Conservation (phyloP, 2,329 filamentous ascomycete species). For the Lasiodiplodia gonubiensis region DNA sequence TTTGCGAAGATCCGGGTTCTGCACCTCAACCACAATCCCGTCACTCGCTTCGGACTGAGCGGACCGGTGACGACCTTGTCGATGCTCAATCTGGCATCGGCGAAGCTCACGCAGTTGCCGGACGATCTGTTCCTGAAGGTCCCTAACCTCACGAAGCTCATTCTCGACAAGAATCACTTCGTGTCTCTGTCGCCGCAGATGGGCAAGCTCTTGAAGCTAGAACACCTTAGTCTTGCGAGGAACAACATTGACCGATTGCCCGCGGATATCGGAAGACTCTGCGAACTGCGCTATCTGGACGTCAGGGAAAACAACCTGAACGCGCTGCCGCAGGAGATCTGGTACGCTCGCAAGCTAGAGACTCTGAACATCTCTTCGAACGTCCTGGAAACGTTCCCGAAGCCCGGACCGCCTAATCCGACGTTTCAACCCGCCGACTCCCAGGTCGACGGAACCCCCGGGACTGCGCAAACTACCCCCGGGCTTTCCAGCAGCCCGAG, state of each 20-base stretch:
- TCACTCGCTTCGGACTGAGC: constrained; percentile 89
- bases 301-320: constrained; percentile 92
- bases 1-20: constrained; percentile 84
- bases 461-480: constrained; percentile 46
- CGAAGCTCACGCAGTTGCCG: constrained; percentile 84
- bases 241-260: constrained; percentile 87
- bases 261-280: constrained; percentile 83
- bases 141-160: constrained; percentile 82
- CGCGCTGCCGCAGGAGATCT: constrained; percentile 88
- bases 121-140: constrained; percentile 89
- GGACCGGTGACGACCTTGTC: constrained; percentile 80
- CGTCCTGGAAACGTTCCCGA: constrained; percentile 87
- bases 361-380: constrained; percentile 96
- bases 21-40: constrained; percentile 91
- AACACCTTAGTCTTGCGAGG: constrained; percentile 92
- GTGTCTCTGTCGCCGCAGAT: constrained; percentile 86
- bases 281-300: constrained; percentile 83
- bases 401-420: constrained; percentile 60
- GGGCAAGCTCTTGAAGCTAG: constrained; percentile 79
- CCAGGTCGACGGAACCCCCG: constrained; percentile 48
- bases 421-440: constrained; percentile 32
- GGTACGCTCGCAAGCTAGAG: constrained; percentile 90
- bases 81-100: constrained; percentile 85
- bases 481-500: constrained; percentile 61
- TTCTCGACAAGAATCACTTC: constrained; percentile 94